phyloP scores from a whole-genome alignment of 306 rosid genomes.

The Mimosa bimucronata region DNA sequence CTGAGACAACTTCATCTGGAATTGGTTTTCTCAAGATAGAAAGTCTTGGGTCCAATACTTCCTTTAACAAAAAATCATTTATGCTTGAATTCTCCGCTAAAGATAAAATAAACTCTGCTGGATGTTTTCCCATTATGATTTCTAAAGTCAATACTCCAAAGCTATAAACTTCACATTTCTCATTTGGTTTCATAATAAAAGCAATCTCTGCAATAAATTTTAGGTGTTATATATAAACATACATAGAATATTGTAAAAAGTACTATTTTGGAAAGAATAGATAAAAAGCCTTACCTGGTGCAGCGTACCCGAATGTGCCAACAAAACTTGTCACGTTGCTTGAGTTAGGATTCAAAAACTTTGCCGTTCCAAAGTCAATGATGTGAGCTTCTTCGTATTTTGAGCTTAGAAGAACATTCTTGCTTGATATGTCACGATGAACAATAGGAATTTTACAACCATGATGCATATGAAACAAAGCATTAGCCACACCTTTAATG shows the following conservation, averaged over 20 bases:
- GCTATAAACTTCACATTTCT: neutral
- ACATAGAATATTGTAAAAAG: neutral
- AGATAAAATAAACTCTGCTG: neutral
- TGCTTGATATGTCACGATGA: neutral
- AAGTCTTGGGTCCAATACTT: slow-evolving; percentile 25
- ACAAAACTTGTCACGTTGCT: neutral
- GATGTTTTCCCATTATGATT: neutral
- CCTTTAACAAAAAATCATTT: neutral
- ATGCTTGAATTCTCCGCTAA: neutral
- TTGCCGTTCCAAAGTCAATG: neutral
- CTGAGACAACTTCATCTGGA: neutral
- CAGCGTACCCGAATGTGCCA: neutral
- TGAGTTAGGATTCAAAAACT: neutral
- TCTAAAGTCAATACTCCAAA: neutral
- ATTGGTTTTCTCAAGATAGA: neutral
- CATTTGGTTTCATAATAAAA: neutral
- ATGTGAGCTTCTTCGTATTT: neutral
- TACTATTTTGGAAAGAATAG: neutral
- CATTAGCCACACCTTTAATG: neutral
- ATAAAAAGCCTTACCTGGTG: neutral
- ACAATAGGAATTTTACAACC: neutral
- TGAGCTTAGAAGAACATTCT: neutral
- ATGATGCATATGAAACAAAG: neutral
- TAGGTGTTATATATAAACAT: neutral
- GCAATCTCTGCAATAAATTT: neutral